These are phyloP conservation scores for Chaetomiaceae sp. DNA, from an alignment of 2,329 filamentous ascomycete genomes.

Conservation along the genomic window DNA sequence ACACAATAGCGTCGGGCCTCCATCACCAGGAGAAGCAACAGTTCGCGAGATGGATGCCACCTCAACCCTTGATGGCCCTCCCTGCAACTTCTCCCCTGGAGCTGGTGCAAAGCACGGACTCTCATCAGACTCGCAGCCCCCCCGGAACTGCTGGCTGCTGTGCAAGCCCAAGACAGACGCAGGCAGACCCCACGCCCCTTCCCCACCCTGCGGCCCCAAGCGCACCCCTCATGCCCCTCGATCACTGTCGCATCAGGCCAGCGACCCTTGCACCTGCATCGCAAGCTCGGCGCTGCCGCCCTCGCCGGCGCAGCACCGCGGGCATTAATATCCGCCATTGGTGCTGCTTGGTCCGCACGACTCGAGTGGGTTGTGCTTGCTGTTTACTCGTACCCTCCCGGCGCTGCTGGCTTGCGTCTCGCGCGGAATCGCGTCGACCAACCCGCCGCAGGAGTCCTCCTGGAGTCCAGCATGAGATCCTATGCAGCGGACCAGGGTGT, in stretches of 20 bases:
- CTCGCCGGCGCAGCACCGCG: conserved; percentile 15
- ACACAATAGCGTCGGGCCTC: too few species aligned
- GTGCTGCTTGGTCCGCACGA: conserved; percentile 15
- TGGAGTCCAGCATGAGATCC: conserved; percentile 29
- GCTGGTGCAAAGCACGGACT: conserved; percentile 9
- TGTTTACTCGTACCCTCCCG: conserved; percentile 14
- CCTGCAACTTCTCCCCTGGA: background rate
- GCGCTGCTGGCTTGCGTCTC: conserved; percentile 11
- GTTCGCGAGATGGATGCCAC: too few species aligned
- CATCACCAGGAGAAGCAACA: too few species aligned
- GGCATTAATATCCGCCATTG: conserved; percentile 24
- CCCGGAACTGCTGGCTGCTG: background rate
- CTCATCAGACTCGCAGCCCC: conserved; percentile 3
- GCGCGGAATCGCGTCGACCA: conserved; percentile 23
- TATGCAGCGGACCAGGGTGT: conserved; percentile 28
- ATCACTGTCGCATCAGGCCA: conserved; percentile 27
- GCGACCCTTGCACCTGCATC: conserved; percentile 25
- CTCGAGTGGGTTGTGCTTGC: conserved; percentile 8
- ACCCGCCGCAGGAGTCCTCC: conserved; percentile 26
- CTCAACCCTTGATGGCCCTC: too few species aligned
- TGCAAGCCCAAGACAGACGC: conserved; percentile 11
- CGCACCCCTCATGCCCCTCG: conserved; percentile 23
- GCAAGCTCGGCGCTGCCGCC: conserved; percentile 10
- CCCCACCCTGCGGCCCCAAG: conserved; percentile 20
- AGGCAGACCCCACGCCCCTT: conserved; percentile 20